Evolutionary conservation across 345 rosid species (phyloP).

Genomic region (Populus nigra): DNA sequence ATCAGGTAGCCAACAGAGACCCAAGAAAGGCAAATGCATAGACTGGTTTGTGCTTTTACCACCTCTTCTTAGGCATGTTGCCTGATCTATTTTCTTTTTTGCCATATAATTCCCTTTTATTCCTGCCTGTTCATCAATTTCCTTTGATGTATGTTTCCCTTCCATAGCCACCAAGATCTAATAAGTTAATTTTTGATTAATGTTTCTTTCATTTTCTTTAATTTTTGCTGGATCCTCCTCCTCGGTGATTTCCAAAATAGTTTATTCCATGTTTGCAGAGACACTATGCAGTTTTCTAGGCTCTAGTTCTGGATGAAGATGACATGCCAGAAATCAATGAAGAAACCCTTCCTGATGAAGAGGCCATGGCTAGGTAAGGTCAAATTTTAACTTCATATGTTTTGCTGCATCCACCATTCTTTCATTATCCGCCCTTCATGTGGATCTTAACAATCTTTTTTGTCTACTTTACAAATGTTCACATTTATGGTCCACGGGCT

Average conservation of each 20-base stretch:
- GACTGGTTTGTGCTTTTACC: too few species aligned
- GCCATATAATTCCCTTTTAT: too few species aligned
- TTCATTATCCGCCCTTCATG: background rate
- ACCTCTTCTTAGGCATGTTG: too few species aligned
- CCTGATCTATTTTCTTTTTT: too few species aligned
- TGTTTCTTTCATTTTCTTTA: too few species aligned
- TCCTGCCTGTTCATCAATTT: too few species aligned
- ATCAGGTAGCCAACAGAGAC: too few species aligned
- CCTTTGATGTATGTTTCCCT: too few species aligned
- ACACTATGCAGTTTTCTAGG: constrained; percentile 77
- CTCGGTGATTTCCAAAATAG: background rate
- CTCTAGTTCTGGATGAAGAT: constrained; percentile 83
- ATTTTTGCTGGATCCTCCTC: background rate
- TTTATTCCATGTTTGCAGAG: constrained; percentile 78
- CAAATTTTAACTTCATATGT: too few species aligned
- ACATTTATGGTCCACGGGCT: constrained; percentile 42
- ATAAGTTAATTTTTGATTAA: too few species aligned
- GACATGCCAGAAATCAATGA: constrained; percentile 66
- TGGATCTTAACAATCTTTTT: background rate
- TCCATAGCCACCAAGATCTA: too few species aligned
- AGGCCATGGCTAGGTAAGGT: constrained; percentile 32
- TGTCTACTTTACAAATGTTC: background rate
- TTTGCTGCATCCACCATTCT: background rate
- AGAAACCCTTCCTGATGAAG: constrained; percentile 86
- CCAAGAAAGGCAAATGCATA: too few species aligned